Conservation (phyloP, 805 yeast genomes). For the Metschnikowia kunwiensis region DNA sequence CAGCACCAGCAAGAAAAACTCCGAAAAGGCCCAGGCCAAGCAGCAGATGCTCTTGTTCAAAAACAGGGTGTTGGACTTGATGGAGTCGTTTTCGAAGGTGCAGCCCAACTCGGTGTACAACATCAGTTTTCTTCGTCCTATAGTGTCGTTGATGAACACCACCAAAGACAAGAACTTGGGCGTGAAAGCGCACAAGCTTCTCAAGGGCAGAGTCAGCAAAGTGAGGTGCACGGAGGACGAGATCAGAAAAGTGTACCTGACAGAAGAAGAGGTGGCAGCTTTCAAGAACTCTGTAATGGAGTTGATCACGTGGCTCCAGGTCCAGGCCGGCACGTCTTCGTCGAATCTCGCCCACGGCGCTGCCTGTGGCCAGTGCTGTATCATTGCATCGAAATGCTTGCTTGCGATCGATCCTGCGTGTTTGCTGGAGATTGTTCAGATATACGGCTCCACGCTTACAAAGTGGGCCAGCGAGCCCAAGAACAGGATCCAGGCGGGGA, state of each 20-base stretch:
- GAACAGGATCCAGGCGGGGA: slow-evolving; percentile 48
- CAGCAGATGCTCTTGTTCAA: slow-evolving; percentile 78
- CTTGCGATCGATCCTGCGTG: slow-evolving; percentile 30
- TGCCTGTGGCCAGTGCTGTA: slow-evolving; percentile 65
- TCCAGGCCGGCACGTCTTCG: slow-evolving; percentile 39
- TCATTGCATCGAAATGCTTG: slow-evolving; percentile 61
- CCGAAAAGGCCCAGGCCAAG: slow-evolving; percentile 74
- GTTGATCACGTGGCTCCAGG: slow-evolving; percentile 43
- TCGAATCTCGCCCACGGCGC: slow-evolving; percentile 47
- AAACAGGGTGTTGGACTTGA: slow-evolving; percentile 69
- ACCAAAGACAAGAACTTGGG: slow-evolving; percentile 73
- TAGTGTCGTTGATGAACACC: slow-evolving; percentile 56
- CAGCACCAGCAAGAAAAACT: slow-evolving; percentile 57
- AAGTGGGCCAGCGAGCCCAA: slow-evolving; percentile 54
- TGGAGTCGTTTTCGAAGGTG: slow-evolving; percentile 57
- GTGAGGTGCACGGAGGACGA: slow-evolving; percentile 30
- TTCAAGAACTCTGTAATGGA: slow-evolving; percentile 24
- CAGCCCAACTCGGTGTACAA: slow-evolving; percentile 42
- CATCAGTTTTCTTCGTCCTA: slow-evolving; percentile 49
- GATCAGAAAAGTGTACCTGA: slow-evolving; percentile 16
- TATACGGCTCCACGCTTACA: slow-evolving; percentile 56
- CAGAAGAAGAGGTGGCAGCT: slow-evolving; percentile 16
- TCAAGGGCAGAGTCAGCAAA: slow-evolving; percentile 60
- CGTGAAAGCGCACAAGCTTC: slow-evolving; percentile 67
- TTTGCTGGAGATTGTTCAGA: slow-evolving; percentile 47